Base-by-base conservation (phyloP, 176 grass and related monocot genomes). In the Phoenix roebelenii region DNA sequence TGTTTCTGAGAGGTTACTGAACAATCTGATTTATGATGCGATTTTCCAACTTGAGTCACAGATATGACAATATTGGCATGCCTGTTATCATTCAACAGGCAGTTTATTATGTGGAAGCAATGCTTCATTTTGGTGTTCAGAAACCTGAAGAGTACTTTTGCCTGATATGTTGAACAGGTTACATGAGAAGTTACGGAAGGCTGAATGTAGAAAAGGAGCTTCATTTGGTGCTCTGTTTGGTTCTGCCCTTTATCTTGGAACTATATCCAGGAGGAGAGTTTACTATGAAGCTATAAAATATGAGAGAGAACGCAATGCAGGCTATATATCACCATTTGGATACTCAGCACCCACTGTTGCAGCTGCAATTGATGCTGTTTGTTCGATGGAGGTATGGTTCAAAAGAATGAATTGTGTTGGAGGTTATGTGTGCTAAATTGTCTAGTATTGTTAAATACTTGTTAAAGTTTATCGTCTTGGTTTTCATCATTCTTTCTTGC, bases 291-390 rank as follows among this genome's bases (percentile, higher is more conserved):
- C 84, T 67, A 97, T 92, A 51, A 81, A 88, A 66, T 97, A 92
- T 15, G 87, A 97, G 70, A 91, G 74, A 71, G 87, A 97, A 58
- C 80, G 87, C n/a, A 97, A 97, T 88, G 93, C 81, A 59, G 87
- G 87, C 25, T 97, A 88, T 87, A 7, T 97, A 80, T 97, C 93
- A 56, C 93, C 93, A 74, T 97, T 91, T 97, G 93, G 93, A 61
- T 97, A 97, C 50, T 97, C 87, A 53, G 78, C 93, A 51, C 79
- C 93, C 72, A 91, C 93, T 51, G 84, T 97, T 26, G 82, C 79
- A 60, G 73, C 87, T 44, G 84, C 78, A 18, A 69, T 85, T 48
- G 73, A 91, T 83, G 69, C 84, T 76, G 79, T 91, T 55, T 91
- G 76, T 67, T 91, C 81, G 39, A 85, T 91, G 81, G 84, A 97